Percentiles rank a stretch among this genome's conserved stretches.
phyloP scores from a whole-genome alignment of 1,139 yeast species.

The Trichomonascaceae sp. region DNA sequence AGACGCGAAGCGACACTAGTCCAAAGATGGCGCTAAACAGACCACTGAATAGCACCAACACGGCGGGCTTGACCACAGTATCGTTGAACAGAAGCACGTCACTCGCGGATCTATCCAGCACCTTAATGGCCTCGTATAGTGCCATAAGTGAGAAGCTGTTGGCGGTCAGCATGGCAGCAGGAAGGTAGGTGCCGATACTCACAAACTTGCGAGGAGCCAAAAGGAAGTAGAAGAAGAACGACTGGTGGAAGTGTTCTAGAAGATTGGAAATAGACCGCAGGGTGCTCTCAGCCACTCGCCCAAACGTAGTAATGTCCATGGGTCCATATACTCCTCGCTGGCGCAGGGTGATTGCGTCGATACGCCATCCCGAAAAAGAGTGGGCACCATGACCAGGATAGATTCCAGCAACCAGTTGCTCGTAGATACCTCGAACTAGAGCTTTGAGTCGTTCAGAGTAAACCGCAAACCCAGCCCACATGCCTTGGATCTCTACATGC shows the following conservation, averaged over 20 bases:
- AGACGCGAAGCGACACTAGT: constrained; percentile 9
- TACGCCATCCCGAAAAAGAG: constrained; percentile 92
- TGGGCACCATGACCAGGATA: constrained; percentile 56
- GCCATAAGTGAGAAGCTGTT: constrained; percentile 62
- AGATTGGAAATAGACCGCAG: constrained; percentile 85
- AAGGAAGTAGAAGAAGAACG: constrained; percentile 83
- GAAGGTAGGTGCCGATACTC: constrained; percentile 87
- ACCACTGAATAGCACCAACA: constrained; percentile 13
- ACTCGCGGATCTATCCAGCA: constrained; percentile 18
- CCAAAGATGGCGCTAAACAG: constrained; percentile 12
- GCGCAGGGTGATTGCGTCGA: constrained; percentile 73
- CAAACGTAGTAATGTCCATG: constrained; percentile 79
- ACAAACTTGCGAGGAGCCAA: constrained; percentile 71
- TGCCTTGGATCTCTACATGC: constrained; percentile 52
- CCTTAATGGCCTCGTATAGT: constrained; percentile 37
- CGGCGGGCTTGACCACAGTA: constrained; percentile 10
- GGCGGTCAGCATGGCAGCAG: constrained; percentile 67
- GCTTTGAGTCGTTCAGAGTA: constrained; percentile 47
- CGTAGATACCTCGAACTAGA: constrained; percentile 49
- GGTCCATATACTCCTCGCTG: constrained; percentile 49
- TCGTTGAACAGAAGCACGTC: constrained; percentile 6
- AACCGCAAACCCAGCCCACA: constrained; percentile 12
- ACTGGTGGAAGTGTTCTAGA: constrained; percentile 91
- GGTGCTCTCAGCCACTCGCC: constrained; percentile 76
- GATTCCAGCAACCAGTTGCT: constrained; percentile 61